Evolutionary conservation across 2,329 filamentous ascomycete species (phyloP), one percentile per base, ranked within the genome.

Genomic region (Diaporthe velutina): DNA sequence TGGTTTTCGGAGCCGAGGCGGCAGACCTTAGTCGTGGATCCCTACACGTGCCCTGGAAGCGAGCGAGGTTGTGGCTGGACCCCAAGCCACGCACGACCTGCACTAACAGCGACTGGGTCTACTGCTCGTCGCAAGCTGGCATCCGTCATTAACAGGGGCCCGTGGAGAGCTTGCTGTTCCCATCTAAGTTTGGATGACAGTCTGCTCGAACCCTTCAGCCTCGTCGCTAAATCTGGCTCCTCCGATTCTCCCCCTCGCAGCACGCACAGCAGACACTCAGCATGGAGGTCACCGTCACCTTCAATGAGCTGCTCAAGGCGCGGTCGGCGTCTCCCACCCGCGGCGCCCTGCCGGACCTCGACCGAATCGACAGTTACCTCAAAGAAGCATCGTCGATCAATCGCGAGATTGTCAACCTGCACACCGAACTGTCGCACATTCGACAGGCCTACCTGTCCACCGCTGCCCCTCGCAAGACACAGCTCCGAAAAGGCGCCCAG

Each of bases 301-400:
- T 96, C 84, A 92, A 95, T 82, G 87, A 92, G 82, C 88, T 93
- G 61, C 88, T 96, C 33, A 88, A 89, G 79, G 85, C 88, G 78
- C 90, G 90, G 76, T 85, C 90, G 83, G 88, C 89, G 58, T 85
- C 86, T 38, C 84, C 87, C 10, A 87, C 89, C 17, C 84, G 80
- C 71, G 80, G 80, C 60, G 79, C 81, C 77, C 87, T 87, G 77
- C 70, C 70, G 25, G 86, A 82, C 73, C 79, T 87, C 66, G 86
- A 89, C 77, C 88, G 84, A 78, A 89, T 97, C 68, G 94, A 98
- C 82, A 93, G 94, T 80, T 99, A 98, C 82, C 87, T 98, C 45
- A 95, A 96, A 81, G 96, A 98, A 85, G 97, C 97, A 71, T 97
- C 98, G 85, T 91, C 93, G 82, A 98, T 98, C 83, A 97, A 98